Evolutionary conservation across 192 early-diverging fungal genomes (phyloP).

Genomic region (Cetraspora pellucida): DNA sequence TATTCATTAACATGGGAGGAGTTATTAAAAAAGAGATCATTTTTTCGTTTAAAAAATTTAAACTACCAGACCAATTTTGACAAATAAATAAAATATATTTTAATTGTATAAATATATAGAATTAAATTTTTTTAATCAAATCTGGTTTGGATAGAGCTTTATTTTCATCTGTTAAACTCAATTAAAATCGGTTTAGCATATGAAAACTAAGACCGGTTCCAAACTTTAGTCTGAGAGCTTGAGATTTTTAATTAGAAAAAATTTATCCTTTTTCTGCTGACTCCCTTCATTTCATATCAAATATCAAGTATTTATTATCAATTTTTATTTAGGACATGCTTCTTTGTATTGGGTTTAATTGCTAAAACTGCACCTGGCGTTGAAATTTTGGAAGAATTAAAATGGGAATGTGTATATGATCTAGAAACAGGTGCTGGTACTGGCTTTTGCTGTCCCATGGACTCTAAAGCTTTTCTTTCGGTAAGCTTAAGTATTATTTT

Average conservation of each 20-base stretch:
- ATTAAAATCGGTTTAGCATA: too few species aligned
- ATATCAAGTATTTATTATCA: background rate
- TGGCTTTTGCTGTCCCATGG: constrained; percentile 69
- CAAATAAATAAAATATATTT: too few species aligned
- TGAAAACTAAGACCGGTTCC: too few species aligned
- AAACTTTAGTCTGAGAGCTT: too few species aligned
- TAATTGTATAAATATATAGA: too few species aligned
- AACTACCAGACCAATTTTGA: too few species aligned
- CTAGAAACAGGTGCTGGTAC: constrained; percentile 50
- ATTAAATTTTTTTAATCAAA: too few species aligned
- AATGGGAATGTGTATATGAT: constrained; percentile 72
- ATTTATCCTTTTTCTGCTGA: background rate
- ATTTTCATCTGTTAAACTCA: too few species aligned
- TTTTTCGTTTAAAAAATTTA: too few species aligned
- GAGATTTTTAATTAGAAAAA: too few species aligned
- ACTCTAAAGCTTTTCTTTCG: constrained; percentile 59
- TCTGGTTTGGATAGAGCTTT: too few species aligned
- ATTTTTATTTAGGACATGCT: constrained; percentile 63
- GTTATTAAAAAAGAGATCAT: too few species aligned
- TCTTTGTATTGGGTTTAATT: constrained; percentile 72
- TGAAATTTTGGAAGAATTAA: constrained; percentile 69
- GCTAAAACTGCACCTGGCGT: constrained; percentile 69
- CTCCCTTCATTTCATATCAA: background rate
- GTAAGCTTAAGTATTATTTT: constrained; percentile 48
- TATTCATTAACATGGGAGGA: background rate